Percentiles rank a stretch among this genome's conserved stretches.
phyloP scores from a whole-genome alignment of 345 rosid species.

The Eucalyptus polyanthemos region DNA sequence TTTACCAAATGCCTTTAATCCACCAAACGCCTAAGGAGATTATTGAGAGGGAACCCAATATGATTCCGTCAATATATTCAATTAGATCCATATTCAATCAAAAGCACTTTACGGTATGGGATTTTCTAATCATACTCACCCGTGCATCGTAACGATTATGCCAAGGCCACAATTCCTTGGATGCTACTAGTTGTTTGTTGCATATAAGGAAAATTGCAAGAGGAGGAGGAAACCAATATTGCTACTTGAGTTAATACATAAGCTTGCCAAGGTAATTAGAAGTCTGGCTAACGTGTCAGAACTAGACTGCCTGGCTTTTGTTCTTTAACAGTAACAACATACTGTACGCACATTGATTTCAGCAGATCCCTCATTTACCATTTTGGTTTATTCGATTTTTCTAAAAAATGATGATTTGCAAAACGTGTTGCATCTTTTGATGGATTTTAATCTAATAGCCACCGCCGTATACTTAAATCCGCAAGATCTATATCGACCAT shows the following conservation, averaged over 20 bases:
- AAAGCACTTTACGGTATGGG: too few species aligned
- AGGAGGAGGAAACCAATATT: background rate
- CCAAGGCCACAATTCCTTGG: background rate
- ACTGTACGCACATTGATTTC: background rate
- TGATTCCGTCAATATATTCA: too few species aligned
- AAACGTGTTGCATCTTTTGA: background rate
- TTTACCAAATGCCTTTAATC: too few species aligned
- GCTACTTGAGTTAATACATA: background rate
- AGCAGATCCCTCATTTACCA: background rate
- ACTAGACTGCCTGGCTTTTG: background rate
- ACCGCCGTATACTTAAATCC: background rate
- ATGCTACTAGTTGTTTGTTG: background rate
- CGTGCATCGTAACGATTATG: background rate
- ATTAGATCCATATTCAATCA: too few species aligned
- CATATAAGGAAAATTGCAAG: background rate
- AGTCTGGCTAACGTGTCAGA: background rate
- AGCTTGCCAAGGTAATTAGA: background rate
- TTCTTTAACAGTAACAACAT: background rate
- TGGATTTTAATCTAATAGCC: background rate
- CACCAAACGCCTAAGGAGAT: too few species aligned
- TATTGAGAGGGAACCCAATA: too few species aligned
- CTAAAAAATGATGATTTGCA: background rate
- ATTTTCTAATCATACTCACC: too few species aligned
- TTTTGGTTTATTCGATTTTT: background rate
- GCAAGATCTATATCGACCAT: background rate